These are phyloP conservation scores for Pythium angustatum DNA, from an alignment of 352 stramenopile species.

Conservation along the genomic window DNA sequence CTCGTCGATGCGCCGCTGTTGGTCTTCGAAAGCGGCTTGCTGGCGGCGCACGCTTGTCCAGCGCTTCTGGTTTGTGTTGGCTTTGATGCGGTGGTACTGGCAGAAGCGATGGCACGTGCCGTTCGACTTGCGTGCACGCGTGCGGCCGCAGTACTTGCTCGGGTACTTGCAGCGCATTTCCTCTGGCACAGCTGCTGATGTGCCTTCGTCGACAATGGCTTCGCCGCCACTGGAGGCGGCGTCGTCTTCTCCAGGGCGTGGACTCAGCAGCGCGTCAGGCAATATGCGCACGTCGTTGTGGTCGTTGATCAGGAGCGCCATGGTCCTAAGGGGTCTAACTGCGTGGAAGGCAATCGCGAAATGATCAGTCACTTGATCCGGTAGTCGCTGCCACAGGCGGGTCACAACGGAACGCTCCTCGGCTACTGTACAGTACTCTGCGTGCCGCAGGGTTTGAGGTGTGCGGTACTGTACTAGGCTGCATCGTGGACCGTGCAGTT, in stretches of 20 bases:
- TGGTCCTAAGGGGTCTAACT: neutral
- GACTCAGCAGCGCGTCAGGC: neutral
- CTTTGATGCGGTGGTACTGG: constrained; percentile 19
- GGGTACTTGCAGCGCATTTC: constrained; percentile 15
- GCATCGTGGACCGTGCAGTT: no score
- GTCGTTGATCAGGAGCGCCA: neutral
- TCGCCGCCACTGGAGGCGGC: neutral
- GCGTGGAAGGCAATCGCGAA: no score
- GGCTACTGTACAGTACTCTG: no score
- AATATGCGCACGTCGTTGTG: neutral
- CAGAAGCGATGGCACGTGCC: constrained; percentile 22
- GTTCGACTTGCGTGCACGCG: constrained; percentile 14
- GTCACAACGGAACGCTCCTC: no score
- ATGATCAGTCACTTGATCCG: no score
- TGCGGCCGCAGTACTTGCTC: constrained; percentile 11
- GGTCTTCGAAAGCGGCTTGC: neutral
- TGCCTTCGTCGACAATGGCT: neutral
- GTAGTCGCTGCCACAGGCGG: no score
- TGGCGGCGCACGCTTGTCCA: constrained; percentile 14
- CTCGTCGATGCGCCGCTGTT: neutral
- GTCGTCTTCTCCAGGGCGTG: neutral
- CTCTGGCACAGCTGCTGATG: neutral
- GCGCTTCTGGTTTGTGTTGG: constrained; percentile 23
- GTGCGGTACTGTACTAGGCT: no score
- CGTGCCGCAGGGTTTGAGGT: no score